A percentile compares a stretch with the other conserved stretches of the same genome.
Conservation (phyloP, 805 yeast genomes). For the Starmerella kuoi region DNA sequence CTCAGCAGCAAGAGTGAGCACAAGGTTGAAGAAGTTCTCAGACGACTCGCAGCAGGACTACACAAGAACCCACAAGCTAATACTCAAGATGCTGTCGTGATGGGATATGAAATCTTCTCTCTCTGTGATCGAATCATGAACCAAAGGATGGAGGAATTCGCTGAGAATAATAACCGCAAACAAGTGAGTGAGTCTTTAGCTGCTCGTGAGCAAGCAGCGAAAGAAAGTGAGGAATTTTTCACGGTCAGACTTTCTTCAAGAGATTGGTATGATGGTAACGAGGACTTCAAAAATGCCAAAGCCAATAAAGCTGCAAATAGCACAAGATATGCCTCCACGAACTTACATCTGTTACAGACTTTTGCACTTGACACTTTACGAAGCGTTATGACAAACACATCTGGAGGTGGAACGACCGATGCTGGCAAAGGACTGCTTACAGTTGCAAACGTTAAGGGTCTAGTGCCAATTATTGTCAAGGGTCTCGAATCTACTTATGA, state of each 20-base stretch:
- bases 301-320: constrained; percentile 23
- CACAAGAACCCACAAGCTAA: constrained; percentile 52
- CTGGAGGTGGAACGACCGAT: constrained; percentile 31
- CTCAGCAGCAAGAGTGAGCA: constrained; percentile 56
- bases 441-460: constrained; percentile 51
- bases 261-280: constrained; percentile 33
- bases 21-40: constrained; percentile 65
- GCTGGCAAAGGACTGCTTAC: constrained; percentile 35
- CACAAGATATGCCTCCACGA: constrained; percentile 44
- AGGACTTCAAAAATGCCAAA: neutral
- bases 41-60: constrained; percentile 69
- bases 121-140: constrained; percentile 32
- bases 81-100: constrained; percentile 45
- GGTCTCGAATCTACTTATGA: constrained; percentile 60
- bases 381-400: constrained; percentile 48
- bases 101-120: constrained; percentile 61
- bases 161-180: constrained; percentile 17
- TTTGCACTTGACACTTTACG: constrained; percentile 68
- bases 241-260: constrained; percentile 55
- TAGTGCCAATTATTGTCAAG: constrained; percentile 57
- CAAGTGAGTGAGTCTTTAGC: constrained; percentile 9
- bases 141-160: neutral
- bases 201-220: constrained; percentile 21
- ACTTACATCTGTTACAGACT: constrained; percentile 51
- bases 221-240: constrained; percentile 51